Base-by-base conservation (phyloP, 768 basidiomycete species). In the Dacryopinax spathularia region DNA sequence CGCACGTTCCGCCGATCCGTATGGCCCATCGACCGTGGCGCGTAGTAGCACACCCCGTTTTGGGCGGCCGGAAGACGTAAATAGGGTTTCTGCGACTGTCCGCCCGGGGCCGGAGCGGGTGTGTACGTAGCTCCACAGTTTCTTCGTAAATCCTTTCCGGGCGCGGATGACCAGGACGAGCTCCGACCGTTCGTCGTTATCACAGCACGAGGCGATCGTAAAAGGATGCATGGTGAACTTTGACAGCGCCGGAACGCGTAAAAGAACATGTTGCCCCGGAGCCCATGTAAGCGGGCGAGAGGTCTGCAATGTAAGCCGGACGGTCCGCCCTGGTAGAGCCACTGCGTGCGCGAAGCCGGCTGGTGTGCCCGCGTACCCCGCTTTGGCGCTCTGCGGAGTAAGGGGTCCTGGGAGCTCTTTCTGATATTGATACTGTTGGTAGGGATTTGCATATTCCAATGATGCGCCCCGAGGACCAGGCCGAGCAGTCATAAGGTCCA, bases 201-300 rank as follows among this genome's bases (percentile, higher is more conserved):
- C 83, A 66, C 80, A 83, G 31, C 84, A 75, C 34, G 82, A 82
- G 25, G 81, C 82, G 65, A 81, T 81, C 0, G 89, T 89, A 72
- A 89, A 90, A 1, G 88, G 88, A 68, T 90, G 88, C 2, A 81
- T 79, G 27, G 81, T 79, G 68, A 84, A 76, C 34, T 73, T 75
- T 2, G 84, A 84, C 29, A 91, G 75, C 33, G 79, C 78, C 0
- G 89, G 88, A 20, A 89, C 77, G 61, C 77, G 81, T 65, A 91
- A 76, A 25, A 86, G 77, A 68, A 89, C 83, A 71, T 88, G 85
- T 72, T 90, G 89, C n/a, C 88, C 89, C 1, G 88, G 83, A 0
- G 82, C 79, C 88, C 88, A 90, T 0, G 77, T 72, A 60, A 86
- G 70, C 60, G 78, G 79, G 1, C 80, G 78, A 0, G 84, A 79